Percentiles rank a stretch among this genome's conserved stretches.
Evolutionary conservation across 2,329 filamentous ascomycete species (phyloP).

Genomic region (Diaporthe longicolla): DNA sequence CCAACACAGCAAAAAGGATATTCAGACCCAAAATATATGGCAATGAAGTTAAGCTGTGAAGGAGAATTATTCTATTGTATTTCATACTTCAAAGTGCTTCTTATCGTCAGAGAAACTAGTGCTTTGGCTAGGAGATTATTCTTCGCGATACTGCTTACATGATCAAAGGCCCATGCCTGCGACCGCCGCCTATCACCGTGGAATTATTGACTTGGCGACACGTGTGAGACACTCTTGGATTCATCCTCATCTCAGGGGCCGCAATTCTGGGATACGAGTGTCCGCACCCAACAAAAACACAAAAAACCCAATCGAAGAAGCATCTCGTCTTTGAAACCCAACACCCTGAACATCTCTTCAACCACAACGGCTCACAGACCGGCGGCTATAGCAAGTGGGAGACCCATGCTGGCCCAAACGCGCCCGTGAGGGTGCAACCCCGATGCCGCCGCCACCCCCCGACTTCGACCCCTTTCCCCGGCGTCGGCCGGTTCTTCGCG

Average conservation of each 20-base stretch:
- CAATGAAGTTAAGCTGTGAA: too few species aligned
- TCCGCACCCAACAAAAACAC: constrained; percentile 5
- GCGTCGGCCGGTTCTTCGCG: constrained; percentile 15
- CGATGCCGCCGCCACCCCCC: constrained; percentile 6
- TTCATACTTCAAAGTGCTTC: too few species aligned
- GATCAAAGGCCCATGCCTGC: background rate
- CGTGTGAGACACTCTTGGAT: constrained; percentile 11
- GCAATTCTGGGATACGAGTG: constrained; percentile 21
- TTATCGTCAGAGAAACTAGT: too few species aligned
- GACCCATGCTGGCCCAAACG: background rate
- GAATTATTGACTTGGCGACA: background rate
- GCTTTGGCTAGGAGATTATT: too few species aligned
- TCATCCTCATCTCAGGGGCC: constrained; percentile 12
- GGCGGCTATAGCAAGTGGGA: background rate
- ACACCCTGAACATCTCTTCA: background rate
- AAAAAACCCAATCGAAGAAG: background rate
- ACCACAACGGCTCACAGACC: background rate
- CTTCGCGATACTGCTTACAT: background rate
- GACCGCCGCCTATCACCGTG: background rate
- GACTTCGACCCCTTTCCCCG: constrained; percentile 7
- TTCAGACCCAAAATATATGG: too few species aligned
- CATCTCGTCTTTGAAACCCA: background rate
- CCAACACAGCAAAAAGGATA: too few species aligned
- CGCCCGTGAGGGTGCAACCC: background rate
- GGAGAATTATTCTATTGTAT: too few species aligned